These are phyloP conservation scores for Schizochytrium sp. DNA, from an alignment of 108 stramenopile species.

Conservation along the genomic window DNA sequence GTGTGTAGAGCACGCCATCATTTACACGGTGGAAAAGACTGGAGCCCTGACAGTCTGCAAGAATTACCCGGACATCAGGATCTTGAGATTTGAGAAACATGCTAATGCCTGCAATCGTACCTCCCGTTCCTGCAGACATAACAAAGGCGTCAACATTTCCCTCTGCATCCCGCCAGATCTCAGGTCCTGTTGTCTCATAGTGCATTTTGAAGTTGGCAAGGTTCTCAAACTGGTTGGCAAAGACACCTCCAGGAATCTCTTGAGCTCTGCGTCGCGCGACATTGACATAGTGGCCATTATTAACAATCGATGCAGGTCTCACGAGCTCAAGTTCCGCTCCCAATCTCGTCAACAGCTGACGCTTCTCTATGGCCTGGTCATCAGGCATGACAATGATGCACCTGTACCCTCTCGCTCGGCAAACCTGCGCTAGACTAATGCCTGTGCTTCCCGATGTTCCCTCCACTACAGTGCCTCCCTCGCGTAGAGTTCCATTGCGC, in stretches of 20 bases:
- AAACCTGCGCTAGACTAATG: constrained; percentile 88
- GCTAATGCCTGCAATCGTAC: constrained; percentile 84
- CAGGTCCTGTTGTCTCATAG: constrained; percentile 83
- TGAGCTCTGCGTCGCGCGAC: constrained; percentile 76
- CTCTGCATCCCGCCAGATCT: constrained; percentile 83
- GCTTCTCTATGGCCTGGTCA: constrained; percentile 77
- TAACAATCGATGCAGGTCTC: constrained; percentile 70
- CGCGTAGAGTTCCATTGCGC: constrained; percentile 60
- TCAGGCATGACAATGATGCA: constrained; percentile 93
- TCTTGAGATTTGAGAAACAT: constrained; percentile 78
- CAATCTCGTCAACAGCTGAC: constrained; percentile 62
- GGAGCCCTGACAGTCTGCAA: constrained; percentile 82
- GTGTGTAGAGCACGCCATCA: constrained; percentile 70
- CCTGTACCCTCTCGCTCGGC: constrained; percentile 83
- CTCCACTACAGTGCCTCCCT: constrained; percentile 76
- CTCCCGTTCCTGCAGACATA: constrained; percentile 83
- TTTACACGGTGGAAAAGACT: constrained; percentile 68
- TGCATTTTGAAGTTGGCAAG: constrained; percentile 82
- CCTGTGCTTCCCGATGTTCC: constrained; percentile 91
- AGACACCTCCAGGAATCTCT: constrained; percentile 67
- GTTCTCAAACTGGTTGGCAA: constrained; percentile 83
- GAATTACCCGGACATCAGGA: constrained; percentile 80
- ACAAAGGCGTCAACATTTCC: constrained; percentile 79
- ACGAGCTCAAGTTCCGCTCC: constrained; percentile 76
- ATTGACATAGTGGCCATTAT: constrained; percentile 80